A percentile compares a stretch with the other conserved stretches of the same genome.
These are phyloP conservation scores for Silybum marianum DNA, from an alignment of 129 eudicot genomes.

Conservation along the genomic window DNA sequence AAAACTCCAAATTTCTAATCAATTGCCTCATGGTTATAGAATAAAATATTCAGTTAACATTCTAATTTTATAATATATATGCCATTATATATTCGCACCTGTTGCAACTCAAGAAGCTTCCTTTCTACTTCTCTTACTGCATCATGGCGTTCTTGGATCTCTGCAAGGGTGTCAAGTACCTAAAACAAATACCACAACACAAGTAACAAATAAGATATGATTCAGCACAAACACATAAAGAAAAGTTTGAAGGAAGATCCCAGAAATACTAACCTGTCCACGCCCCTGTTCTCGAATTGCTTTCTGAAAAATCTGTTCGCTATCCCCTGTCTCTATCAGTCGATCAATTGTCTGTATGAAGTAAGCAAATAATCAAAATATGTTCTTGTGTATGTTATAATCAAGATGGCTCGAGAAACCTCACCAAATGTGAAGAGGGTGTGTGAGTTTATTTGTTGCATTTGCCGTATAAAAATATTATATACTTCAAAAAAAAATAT, in stretches of 20 bases:
- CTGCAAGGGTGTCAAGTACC: constrained; percentile 96
- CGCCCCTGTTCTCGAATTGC: constrained; percentile 98
- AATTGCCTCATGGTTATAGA: neutral
- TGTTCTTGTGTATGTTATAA: neutral
- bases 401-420: neutral
- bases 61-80: neutral
- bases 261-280: constrained; percentile 67
- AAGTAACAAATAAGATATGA: constrained; percentile 5
- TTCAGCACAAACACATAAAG: neutral
- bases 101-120: constrained; percentile 95
- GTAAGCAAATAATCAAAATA: constrained; percentile 7
- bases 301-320: constrained; percentile 94
- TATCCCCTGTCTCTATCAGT: constrained; percentile 95
- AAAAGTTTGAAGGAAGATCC: neutral
- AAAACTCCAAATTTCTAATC: constrained; percentile 2
- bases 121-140: constrained; percentile 90
- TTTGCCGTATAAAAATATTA: too few species aligned
- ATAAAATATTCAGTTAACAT: constrained; percentile 5
- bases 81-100: constrained; percentile 45
- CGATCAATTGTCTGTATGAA: constrained; percentile 80
- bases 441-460: too few species aligned
- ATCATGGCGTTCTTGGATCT: constrained; percentile 96
- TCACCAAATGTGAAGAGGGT: too few species aligned
- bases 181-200: constrained; percentile 42
- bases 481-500: too few species aligned